These are phyloP conservation scores for Fusarium keratoplasticum DNA, from an alignment of 2,329 filamentous ascomycete genomes.

Conservation along the genomic window DNA sequence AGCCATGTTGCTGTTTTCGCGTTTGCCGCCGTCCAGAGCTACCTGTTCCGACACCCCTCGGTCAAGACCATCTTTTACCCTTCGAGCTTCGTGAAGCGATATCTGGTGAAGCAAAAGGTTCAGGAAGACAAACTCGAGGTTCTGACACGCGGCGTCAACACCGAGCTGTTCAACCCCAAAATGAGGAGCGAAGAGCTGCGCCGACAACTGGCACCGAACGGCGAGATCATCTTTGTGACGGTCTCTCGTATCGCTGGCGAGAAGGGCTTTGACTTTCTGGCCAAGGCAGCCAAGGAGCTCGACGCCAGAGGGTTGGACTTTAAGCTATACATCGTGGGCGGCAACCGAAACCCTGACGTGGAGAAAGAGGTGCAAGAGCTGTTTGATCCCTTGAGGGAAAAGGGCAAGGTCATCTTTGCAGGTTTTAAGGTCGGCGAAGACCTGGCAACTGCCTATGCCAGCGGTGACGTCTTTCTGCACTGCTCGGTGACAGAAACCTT, in stretches of 20 bases:
- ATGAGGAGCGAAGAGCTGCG: constrained; percentile 65
- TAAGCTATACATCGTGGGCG: constrained; percentile 75
- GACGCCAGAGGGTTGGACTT: constrained; percentile 67
- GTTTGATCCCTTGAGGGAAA: constrained; percentile 62
- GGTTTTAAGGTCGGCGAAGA: constrained; percentile 72
- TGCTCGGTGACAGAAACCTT: constrained; percentile 80
- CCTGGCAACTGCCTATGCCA: constrained; percentile 75
- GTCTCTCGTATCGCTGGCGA: constrained; percentile 76
- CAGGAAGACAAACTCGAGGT: constrained; percentile 68
- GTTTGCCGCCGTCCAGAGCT: constrained; percentile 73
- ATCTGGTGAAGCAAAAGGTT: constrained; percentile 69
- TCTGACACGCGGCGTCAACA: constrained; percentile 74
- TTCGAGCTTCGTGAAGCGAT: constrained; percentile 70
- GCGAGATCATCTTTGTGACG: constrained; percentile 73
- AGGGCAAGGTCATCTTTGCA: constrained; percentile 72
- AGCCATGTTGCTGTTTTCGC: constrained; percentile 71
- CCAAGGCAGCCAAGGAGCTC: constrained; percentile 65
- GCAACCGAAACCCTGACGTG: constrained; percentile 73
- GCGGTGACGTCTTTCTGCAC: constrained; percentile 77
- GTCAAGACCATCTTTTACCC: constrained; percentile 78
- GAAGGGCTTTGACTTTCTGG: constrained; percentile 77
- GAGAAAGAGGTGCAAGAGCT: constrained; percentile 70
- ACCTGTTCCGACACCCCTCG: constrained; percentile 70
- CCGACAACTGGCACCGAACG: constrained; percentile 66
- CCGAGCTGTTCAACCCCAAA: constrained; percentile 68